Evolutionary conservation across 169 alveolate genomes (phyloP), one percentile per base, ranked within the genome.

Genomic region (Plasmodium vinckei): DNA sequence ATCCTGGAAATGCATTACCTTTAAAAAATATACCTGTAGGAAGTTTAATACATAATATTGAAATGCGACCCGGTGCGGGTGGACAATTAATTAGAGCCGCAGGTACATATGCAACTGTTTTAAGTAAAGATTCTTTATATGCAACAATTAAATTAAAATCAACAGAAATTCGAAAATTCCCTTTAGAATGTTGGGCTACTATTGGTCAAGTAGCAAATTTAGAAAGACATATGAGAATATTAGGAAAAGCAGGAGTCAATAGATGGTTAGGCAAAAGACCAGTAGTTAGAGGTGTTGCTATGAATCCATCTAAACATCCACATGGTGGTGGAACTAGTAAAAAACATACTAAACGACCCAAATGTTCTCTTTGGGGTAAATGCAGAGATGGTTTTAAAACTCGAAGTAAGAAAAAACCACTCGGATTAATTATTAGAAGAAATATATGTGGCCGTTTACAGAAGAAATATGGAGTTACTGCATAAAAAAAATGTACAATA

Each of bases 131-230:
- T 65, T 72, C 49, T 21, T 61, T 69, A 25, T 93, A 82, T 53
- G 98, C 98, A n/a, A 95, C 97, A 12, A 68, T 96, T 84, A 92
- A 94, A 75, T 94, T 96, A 68, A 91, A 93, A 42, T 95, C 97
- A 53, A 94, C 97, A 5, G 98, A 96, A 91, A 88, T 96, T 60
- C 84, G 98, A 60, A 88, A 91, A 72, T 95, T 96, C 67, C 97
- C 97, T 3, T 59, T 92, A 65, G 97, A 93, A 65, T 96, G 98
- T 94, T 96, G 98, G 98, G 96, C 97, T 23, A 91, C 95, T 9
- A 71, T 95, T 49, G 98, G 98, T 0, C 98, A 95, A 77, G 95
- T 95, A 7, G 92, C 97, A 19, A 95, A 95, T 67, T 75, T 93
- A 33, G 87, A 68, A 70, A 95, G 94, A 33, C 72, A 90, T 13